Evolutionary conservation across 2,329 filamentous ascomycete species (phyloP).

Genomic region (Ascochyta rabiei): DNA sequence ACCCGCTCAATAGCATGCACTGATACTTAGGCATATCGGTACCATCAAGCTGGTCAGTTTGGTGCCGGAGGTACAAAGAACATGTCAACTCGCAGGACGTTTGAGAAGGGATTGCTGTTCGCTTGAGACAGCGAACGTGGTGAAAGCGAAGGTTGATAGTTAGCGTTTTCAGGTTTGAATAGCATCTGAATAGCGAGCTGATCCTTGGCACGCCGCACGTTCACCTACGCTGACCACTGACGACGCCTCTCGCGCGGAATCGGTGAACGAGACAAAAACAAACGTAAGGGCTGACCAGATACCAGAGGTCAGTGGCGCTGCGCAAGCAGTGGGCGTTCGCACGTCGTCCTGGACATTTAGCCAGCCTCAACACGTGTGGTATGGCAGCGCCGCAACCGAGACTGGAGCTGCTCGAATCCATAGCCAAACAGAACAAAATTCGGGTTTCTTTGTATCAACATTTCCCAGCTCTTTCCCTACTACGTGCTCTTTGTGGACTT

Average conservation of each 20-base stretch:
- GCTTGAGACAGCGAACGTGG: constrained; percentile 14
- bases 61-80: constrained; percentile 19
- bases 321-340: neutral
- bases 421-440: neutral
- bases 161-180: constrained; percentile 38
- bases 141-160: constrained; percentile 20
- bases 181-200: constrained; percentile 29
- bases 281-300: neutral
- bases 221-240: neutral
- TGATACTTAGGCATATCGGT: constrained; percentile 9
- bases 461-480: constrained; percentile 2
- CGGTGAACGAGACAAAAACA: neutral
- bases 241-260: neutral
- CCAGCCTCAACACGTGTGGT: neutral
- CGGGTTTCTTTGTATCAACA: neutral
- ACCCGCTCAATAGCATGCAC: neutral
- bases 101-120: constrained; percentile 23
- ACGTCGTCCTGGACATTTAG: neutral
- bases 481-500: neutral
- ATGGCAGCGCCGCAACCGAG: neutral
- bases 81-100: constrained; percentile 1
- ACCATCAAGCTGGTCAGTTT: constrained; percentile 6
- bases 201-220: constrained; percentile 25
- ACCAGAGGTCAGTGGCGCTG: neutral
- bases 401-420: neutral